phyloP scores from a whole-genome alignment of 2,329 filamentous ascomycete species.

The Fusarium gaditjirri region DNA sequence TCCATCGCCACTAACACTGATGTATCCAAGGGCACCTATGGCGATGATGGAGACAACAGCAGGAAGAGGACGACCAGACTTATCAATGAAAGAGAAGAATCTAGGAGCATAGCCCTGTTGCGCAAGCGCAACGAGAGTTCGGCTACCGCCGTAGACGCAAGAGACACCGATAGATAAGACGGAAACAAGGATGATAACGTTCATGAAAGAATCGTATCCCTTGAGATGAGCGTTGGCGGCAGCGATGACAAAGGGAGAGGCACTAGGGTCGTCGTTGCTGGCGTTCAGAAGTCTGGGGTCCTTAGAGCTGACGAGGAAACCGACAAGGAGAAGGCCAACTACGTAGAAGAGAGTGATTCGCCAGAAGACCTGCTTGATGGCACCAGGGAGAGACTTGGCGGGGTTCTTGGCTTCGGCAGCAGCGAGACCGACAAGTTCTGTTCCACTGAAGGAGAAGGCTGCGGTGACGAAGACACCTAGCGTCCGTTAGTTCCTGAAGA shows the following conservation, averaged over 20 bases:
- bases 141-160: conserved; percentile 67
- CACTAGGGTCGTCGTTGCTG: conserved; percentile 50
- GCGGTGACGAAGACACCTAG: conserved; percentile 65
- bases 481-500: neutral
- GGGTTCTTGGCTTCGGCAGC: conserved; percentile 78
- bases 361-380: conserved; percentile 82
- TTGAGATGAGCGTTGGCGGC: conserved; percentile 63
- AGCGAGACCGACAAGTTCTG: conserved; percentile 78
- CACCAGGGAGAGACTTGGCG: conserved; percentile 77
- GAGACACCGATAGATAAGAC: conserved; percentile 70
- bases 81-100: conserved; percentile 67
- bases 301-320: conserved; percentile 59
- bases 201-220: conserved; percentile 67
- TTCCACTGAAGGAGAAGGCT: conserved; percentile 78
- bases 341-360: conserved; percentile 67
- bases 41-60: conserved; percentile 59
- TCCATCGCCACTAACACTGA: conserved; percentile 58
- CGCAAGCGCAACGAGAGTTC: conserved; percentile 67
- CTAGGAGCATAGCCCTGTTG: conserved; percentile 69
- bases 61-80: conserved; percentile 64
- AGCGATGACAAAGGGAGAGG: conserved; percentile 68
- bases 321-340: conserved; percentile 63
- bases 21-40: conserved; percentile 63
- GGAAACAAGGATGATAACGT: conserved; percentile 67
- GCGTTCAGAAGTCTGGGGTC: conserved; percentile 61